Evolutionary conservation across 106 monocot species (phyloP).

Genomic region (Allium sativum): DNA sequence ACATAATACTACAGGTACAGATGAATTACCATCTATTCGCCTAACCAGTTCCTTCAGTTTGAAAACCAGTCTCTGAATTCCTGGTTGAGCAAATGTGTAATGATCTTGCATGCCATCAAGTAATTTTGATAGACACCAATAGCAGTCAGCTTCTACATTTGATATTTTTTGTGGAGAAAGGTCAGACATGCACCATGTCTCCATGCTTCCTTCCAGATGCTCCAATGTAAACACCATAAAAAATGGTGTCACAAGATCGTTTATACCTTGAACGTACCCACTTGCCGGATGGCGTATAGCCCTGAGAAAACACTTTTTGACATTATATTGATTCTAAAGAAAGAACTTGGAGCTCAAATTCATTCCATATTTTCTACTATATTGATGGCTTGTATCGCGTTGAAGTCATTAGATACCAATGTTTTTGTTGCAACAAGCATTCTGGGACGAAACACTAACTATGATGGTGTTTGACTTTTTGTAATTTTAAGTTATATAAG

Average conservation of each 20-base stretch:
- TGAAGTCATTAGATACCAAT: too few species aligned
- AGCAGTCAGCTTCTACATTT: slow-evolving; percentile 91
- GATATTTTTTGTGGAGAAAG: slow-evolving; percentile 65
- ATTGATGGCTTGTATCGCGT: too few species aligned
- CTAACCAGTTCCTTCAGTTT: slow-evolving; percentile 84
- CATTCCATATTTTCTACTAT: too few species aligned
- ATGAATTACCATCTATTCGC: slow-evolving; percentile 74
- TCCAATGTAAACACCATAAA: slow-evolving; percentile 86
- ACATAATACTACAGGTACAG: too few species aligned
- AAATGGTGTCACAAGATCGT: slow-evolving; percentile 95
- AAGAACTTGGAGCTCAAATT: too few species aligned
- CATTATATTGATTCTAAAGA: too few species aligned
- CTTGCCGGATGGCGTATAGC: slow-evolving; percentile 99
- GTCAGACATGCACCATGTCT: slow-evolving; percentile 58
- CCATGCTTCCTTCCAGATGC: slow-evolving; percentile 69
- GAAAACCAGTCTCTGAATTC: slow-evolving; percentile 97
- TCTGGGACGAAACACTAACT: too few species aligned
- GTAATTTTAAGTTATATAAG: too few species aligned
- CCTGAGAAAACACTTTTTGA: slow-evolving; percentile 29
- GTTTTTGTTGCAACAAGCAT: too few species aligned
- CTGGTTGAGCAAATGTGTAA: slow-evolving; percentile 99
- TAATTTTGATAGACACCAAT: slow-evolving; percentile 98
- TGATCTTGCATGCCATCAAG: slow-evolving; percentile 99
- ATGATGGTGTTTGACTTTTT: too few species aligned
- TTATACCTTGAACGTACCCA: slow-evolving; percentile 99